Conservation (phyloP, 495 filamentous ascomycete species). For the Elaphomyces granulatus region DNA sequence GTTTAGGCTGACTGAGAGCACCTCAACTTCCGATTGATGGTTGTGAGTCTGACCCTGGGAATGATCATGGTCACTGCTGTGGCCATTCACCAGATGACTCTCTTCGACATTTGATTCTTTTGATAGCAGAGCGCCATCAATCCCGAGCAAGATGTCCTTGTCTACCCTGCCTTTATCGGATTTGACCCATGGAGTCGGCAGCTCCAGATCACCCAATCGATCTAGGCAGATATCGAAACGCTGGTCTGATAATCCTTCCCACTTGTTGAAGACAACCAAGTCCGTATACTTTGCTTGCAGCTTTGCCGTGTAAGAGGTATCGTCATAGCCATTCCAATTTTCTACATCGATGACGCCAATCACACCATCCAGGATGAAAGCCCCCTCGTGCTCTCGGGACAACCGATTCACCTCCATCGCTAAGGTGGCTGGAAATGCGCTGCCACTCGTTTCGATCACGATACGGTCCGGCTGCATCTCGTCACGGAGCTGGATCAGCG, state of each 20-base stretch:
- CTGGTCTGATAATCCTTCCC: slow-evolving; percentile 60
- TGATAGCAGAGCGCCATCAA: slow-evolving; percentile 66
- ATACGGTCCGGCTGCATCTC: slow-evolving; percentile 61
- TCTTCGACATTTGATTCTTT: slow-evolving; percentile 26
- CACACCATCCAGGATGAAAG: slow-evolving; percentile 75
- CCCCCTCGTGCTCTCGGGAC: slow-evolving; percentile 37
- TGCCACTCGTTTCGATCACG: slow-evolving; percentile 82
- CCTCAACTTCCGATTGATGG: slow-evolving; percentile 82
- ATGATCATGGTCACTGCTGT: slow-evolving; percentile 17
- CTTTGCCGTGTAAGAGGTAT: slow-evolving; percentile 77
- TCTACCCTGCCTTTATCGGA: slow-evolving; percentile 61
- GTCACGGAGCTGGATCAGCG: slow-evolving; percentile 53
- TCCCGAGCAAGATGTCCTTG: slow-evolving; percentile 64
- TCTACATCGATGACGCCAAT: slow-evolving; percentile 90
- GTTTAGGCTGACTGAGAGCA: slow-evolving; percentile 59
- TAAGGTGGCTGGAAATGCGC: slow-evolving; percentile 76
- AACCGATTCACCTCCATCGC: slow-evolving; percentile 90
- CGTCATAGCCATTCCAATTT: slow-evolving; percentile 93
- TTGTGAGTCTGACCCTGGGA: slow-evolving; percentile 29
- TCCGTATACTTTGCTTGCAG: slow-evolving; percentile 84
- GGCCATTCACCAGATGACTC: slow-evolving; percentile 13
- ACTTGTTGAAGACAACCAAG: slow-evolving; percentile 90
- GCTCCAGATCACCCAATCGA: slow-evolving; percentile 70
- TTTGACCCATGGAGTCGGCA: slow-evolving; percentile 63
- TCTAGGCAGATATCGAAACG: slow-evolving; percentile 72